Evolutionary conservation across 352 stramenopile species (phyloP).

Genomic region (Blastocystis hominis): DNA sequence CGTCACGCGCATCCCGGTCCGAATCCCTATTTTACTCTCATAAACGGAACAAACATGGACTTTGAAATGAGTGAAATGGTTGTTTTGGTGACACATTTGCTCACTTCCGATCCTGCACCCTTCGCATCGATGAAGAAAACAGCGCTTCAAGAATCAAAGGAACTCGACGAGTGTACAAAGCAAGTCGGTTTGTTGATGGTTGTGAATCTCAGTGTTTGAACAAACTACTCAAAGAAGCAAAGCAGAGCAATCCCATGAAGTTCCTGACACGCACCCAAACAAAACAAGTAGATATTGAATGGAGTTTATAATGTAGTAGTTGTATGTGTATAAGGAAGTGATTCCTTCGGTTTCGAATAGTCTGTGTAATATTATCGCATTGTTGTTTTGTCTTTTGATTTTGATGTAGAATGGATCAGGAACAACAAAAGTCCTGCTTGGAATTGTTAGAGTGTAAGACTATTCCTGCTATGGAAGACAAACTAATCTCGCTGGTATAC

Average conservation of each 20-base stretch:
- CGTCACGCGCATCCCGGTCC: background rate
- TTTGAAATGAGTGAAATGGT: background rate
- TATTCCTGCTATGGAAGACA: background rate
- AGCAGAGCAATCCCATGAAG: background rate
- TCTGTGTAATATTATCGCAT: background rate
- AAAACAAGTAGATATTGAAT: background rate
- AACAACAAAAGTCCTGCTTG: background rate
- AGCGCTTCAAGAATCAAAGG: background rate
- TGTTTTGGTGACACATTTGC: background rate
- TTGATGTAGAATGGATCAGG: slow-evolving; percentile 4
- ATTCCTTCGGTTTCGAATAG: slow-evolving; percentile 35
- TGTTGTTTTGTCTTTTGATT: background rate
- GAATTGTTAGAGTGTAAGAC: background rate
- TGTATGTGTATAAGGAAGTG: background rate
- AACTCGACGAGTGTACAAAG: background rate
- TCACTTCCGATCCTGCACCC: background rate
- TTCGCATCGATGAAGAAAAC: slow-evolving; percentile 22
- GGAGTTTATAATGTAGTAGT: background rate
- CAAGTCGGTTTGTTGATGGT: background rate
- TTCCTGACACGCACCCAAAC: background rate
- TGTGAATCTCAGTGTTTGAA: background rate
- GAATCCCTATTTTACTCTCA: background rate
- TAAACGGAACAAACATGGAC: background rate
- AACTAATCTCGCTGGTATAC: background rate
- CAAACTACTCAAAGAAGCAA: background rate